These are phyloP conservation scores for Plasmopara viticola DNA, from an alignment of 352 stramenopile species.

Conservation along the genomic window DNA sequence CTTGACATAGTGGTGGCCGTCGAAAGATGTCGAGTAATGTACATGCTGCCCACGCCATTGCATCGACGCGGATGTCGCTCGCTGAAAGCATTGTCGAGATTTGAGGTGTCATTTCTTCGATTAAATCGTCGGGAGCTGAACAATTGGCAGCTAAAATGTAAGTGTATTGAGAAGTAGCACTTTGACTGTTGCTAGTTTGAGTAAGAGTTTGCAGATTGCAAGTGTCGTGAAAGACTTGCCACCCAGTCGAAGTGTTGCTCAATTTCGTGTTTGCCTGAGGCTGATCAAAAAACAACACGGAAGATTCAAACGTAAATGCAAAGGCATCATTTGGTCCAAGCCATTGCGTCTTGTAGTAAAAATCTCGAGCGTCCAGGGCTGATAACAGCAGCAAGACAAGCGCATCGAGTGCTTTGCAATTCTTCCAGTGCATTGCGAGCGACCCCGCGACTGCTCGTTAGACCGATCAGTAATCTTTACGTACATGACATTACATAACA, in stretches of 20 bases:
- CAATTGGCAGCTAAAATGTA: slow-evolving; percentile 28
- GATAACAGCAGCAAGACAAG: slow-evolving; percentile 33
- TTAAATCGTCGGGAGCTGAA: slow-evolving; percentile 13
- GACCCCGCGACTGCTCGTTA: not conserved
- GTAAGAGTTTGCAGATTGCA: slow-evolving; percentile 11
- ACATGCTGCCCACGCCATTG: slow-evolving; percentile 46
- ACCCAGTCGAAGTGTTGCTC: slow-evolving; percentile 25
- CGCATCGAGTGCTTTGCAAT: slow-evolving; percentile 22
- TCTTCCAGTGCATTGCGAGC: slow-evolving; percentile 20
- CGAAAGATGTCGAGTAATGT: slow-evolving; percentile 32
- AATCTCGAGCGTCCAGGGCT: slow-evolving; percentile 33
- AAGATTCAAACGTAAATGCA: slow-evolving; percentile 28
- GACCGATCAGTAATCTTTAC: not conserved
- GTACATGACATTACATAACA: no score
- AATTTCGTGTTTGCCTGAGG: not conserved
- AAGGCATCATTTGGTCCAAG: slow-evolving; percentile 42
- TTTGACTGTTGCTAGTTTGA: slow-evolving; percentile 4
- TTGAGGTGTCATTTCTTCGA: slow-evolving; percentile 12
- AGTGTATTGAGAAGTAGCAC: slow-evolving; percentile 24
- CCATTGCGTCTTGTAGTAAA: slow-evolving; percentile 52
- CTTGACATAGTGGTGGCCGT: slow-evolving; percentile 34
- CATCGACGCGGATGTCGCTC: slow-evolving; percentile 35
- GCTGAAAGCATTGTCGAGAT: slow-evolving; percentile 26
- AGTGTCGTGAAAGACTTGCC: slow-evolving; percentile 32
- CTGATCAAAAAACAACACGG: slow-evolving; percentile 11